Evolutionary conservation across 2,329 filamentous ascomycete genomes (phyloP).

Genomic region (Beauveria medogensis): DNA sequence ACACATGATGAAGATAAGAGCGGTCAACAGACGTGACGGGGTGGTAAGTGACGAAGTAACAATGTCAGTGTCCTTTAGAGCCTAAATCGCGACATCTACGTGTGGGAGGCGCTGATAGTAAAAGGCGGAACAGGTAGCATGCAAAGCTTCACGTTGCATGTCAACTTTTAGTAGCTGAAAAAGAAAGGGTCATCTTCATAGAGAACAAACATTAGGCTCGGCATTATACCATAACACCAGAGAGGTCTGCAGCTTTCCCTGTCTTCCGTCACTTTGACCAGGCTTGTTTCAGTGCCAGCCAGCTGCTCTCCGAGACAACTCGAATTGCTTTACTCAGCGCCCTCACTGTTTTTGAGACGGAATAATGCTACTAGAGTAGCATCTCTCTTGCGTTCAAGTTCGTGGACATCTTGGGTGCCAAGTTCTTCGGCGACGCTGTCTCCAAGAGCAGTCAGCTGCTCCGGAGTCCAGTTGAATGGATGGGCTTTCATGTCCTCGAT

Average conservation of each 20-base stretch:
- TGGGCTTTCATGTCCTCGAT: slow-evolving; percentile 8
- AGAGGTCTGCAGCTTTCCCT: not conserved
- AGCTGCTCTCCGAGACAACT: not conserved
- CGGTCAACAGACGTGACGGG: too few relatives aligned
- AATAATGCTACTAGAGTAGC: not conserved
- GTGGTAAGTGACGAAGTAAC: too few relatives aligned
- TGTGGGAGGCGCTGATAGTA: too few relatives aligned
- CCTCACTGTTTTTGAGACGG: not conserved
- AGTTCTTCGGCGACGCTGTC: not conserved
- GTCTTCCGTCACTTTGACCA: not conserved
- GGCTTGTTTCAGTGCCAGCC: not conserved
- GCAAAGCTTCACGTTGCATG: not conserved
- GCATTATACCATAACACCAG: not conserved
- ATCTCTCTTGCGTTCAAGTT: not conserved
- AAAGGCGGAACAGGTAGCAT: too few relatives aligned
- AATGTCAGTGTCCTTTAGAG: too few relatives aligned
- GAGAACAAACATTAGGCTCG: not conserved
- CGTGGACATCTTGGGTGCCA: not conserved
- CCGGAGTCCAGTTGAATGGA: not conserved
- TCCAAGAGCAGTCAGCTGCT: not conserved
- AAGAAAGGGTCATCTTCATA: not conserved
- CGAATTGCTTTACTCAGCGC: not conserved
- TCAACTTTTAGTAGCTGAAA: not conserved
- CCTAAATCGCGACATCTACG: too few relatives aligned
- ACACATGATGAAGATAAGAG: too few relatives aligned